Conservation (phyloP, 2,329 filamentous ascomycete genomes). For the Volutella citrinella region DNA sequence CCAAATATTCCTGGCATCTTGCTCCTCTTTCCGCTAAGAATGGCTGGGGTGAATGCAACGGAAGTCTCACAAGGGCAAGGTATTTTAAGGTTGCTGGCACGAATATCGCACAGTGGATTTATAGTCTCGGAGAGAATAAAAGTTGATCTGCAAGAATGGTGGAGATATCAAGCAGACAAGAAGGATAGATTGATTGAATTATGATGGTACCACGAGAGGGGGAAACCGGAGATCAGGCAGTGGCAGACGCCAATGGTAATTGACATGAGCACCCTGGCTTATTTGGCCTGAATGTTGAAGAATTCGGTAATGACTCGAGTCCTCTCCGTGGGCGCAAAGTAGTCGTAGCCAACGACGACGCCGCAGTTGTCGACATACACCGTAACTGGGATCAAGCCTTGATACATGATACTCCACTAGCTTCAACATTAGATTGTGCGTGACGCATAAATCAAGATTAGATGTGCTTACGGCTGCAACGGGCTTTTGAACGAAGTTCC, state of each 20-base stretch:
- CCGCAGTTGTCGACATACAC: slow-evolving; percentile 32
- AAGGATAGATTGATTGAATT: background rate
- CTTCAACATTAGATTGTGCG: background rate
- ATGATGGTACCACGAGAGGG: background rate
- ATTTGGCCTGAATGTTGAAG: slow-evolving; percentile 24
- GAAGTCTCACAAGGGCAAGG: background rate
- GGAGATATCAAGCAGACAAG: slow-evolving; percentile 11
- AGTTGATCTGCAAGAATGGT: slow-evolving; percentile 19
- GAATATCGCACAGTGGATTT: slow-evolving; percentile 19
- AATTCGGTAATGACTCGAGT: slow-evolving; percentile 29
- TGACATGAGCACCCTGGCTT: background rate
- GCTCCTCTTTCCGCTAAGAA: slow-evolving; percentile 21
- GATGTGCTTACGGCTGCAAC: slow-evolving; percentile 25
- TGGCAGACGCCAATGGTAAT: background rate
- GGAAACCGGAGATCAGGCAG: background rate
- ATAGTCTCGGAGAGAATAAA: slow-evolving; percentile 19
- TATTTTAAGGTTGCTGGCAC: slow-evolving; percentile 5
- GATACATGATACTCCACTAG: slow-evolving; percentile 37
- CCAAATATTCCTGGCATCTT: slow-evolving; percentile 17
- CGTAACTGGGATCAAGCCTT: slow-evolving; percentile 31
- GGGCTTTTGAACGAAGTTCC: slow-evolving; percentile 12
- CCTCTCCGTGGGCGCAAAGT: slow-evolving; percentile 24
- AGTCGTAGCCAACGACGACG: slow-evolving; percentile 36
- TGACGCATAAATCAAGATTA: fast-evolving
- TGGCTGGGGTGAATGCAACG: slow-evolving; percentile 14